Conservation (phyloP, 345 rosid genomes). For the Combretum micranthum region DNA sequence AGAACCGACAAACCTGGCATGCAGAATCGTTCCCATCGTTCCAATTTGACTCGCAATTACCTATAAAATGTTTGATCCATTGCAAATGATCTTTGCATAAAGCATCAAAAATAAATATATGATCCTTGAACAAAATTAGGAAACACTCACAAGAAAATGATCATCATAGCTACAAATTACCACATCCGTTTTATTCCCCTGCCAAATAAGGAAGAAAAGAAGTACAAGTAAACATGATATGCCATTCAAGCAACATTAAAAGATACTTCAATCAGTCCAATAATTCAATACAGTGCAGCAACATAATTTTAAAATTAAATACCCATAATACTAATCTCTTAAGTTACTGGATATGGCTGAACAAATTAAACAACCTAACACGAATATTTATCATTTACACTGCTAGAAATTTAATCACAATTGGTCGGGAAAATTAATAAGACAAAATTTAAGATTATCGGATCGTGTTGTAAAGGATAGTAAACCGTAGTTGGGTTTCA, state of each 20-base stretch:
- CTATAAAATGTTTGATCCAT: conserved; percentile 29
- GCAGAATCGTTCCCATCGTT: conserved; percentile 80
- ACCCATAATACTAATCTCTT: no score
- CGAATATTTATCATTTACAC: no score
- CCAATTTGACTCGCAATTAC: conserved; percentile 84
- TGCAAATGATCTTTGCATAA: conserved; percentile 4
- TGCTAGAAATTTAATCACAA: no score
- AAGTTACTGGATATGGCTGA: no score
- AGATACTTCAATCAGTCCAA: not conserved
- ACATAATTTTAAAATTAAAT: no score
- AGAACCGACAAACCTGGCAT: conserved; percentile 48
- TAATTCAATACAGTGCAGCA: no score
- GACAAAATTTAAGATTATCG: no score
- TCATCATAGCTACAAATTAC: conserved; percentile 73
- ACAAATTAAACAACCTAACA: no score
- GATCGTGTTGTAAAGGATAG: no score
- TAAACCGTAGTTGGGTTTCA: no score
- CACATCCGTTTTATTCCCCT: conserved; percentile 81
- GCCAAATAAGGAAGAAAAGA: conserved; percentile 15
- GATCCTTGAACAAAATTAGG: not conserved
- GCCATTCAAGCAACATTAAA: not conserved
- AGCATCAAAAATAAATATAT: not conserved
- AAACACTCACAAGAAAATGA: conserved; percentile 67
- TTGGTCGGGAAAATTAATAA: no score
- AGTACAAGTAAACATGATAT: not conserved